Base-by-base conservation (phyloP, 495 filamentous ascomycete species). In the Aspergillus kassunensis region DNA sequence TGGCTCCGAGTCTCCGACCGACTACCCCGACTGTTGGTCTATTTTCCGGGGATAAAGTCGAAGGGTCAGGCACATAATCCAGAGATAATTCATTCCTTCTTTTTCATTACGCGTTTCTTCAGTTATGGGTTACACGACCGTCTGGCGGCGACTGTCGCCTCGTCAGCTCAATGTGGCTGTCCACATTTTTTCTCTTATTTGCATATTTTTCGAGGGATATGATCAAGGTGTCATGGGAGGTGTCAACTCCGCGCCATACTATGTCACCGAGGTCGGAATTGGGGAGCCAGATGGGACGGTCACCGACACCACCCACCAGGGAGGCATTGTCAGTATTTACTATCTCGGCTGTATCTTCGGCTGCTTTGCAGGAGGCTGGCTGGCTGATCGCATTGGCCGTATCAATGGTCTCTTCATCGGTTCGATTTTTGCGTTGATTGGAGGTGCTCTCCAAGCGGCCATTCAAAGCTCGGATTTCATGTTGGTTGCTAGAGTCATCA, bases 201-300 rank as follows among this genome's bases (percentile, higher is more conserved):
- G 69, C 16, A 79, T 80, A 45, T 80, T 80, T 63, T 79, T 80
- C 63, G 72, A 77, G 51, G 77, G 78, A n/a, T 79, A 78, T 63
- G 75, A 78, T 37, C 76, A 78, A 53, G 76, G 75, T 20, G 73
- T 79, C 29, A 78, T 76, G 71, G 74, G 73, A n/a, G 73, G 71
- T 29, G 72, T 79, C 34, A 79, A 78, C 42, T 59, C 64, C 44
- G 50, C 72, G 25, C 69, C 67, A 4, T 60, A 49, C 8, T 78
- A 76, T 50, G 62, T 73, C 9, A 62, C 56, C 3, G 48, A 59
- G 44, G 69, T 73, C 4, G 60, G 61, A 12, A 73, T 72, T 21
- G 71, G 71, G 8, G 55, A 50, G 45, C 23, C 63, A 4, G 67
- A 73, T 53, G 67, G 70, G 11, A 70, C 61, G 0, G 61, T 73